Base-by-base conservation (phyloP, 2,329 filamentous ascomycete species). In the Penicillium rolfsii region DNA sequence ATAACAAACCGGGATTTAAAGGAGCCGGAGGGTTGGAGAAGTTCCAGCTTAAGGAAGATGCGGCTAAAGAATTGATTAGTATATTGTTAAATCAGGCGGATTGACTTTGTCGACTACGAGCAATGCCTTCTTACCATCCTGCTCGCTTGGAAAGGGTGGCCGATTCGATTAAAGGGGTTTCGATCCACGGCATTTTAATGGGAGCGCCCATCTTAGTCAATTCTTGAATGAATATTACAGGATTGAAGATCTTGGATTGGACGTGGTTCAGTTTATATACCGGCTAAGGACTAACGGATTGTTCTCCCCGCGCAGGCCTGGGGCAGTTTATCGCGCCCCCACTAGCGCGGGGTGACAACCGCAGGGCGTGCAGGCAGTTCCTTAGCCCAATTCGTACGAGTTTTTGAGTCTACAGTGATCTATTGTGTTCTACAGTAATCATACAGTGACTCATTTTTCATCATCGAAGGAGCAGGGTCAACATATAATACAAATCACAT, bases 31-130 rank as follows among this genome's bases (percentile, higher is more conserved):
- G 91, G 91, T 73, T 96, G 91, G 38, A 93, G 84, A 70, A 88
- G 89, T 65, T 95, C 91, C 56, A 94, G 84, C 76, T 95, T 95
- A 71, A 95, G 87, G 73, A 90, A 90, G 70, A 95, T 85, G 81
- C 89, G 89, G 80, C 90, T 79, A 49, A 26, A 7, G 40, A 48
- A 6, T 35, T 33, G 7, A n/a, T 55, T 11, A 52, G 55, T 38
- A 30, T n/a, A n/a, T 40, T 14, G 7, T 36, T 26, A 24, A 9
- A 4, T 28, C 3, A 11, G 11, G 19, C 19, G 30, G 30, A 24
- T 22, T 1, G 33, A 2, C 22, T 36, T 36, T 36, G 11, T 36
- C 14, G 35, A 4, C 14, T 36, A 36, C 12, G 22, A 24, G n/a
- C 12, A 7, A 33, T 12, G 28, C 19, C 45, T 14, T 43, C 64